Base-by-base conservation (phyloP, 345 rosid genomes). In the Clarkia xantiana region DNA sequence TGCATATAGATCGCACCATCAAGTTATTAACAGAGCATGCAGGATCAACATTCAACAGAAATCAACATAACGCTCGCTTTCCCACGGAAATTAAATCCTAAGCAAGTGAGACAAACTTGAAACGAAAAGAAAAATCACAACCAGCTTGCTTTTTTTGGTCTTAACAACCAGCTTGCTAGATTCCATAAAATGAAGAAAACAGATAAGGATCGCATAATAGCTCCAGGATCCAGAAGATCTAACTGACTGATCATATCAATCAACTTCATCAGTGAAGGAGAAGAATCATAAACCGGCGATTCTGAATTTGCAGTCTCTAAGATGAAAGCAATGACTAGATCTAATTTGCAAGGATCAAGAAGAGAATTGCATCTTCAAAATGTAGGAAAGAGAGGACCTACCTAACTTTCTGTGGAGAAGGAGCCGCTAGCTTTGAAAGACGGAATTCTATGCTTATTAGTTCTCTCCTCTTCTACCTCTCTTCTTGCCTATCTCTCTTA, bases 381-480 rank as follows among this genome's bases (percentile, higher is more conserved):
- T 25, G 0, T 25, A 11, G 12, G 19, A 23, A 18, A 36, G 23
- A 40, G n/a, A 15, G 36, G 8, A 20, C 10, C 19, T 14, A n/a
- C 45, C 45, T n/a, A 42, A 40, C 57, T 11, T 18, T 20, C 38
- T 43, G n/a, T 43, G 18, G 56, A 13, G 56, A 42, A 53, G 47
- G 40, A 9, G 19, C 0, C 47, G 38, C 47, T 3, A 36, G 9
- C 10, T 23, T 13, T 18, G 57, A 23, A n/a, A 47, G 48, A 41
- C 10, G n/a, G 40, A 18, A n/a, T 9, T 9, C 42, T 12, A 0
- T 18, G 25, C 36, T 29, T 29, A 29, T 29, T 29, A 29, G 36
- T 29, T 29, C 5, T 29, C 36, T 29, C 36, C 25, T 22, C 25
- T 10, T 29, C 36, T 5, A 29, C 36, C 18, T 18, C 23, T 45